phyloP scores from a whole-genome alignment of 805 yeast genomes.

The Wickerhamomyces alni region DNA sequence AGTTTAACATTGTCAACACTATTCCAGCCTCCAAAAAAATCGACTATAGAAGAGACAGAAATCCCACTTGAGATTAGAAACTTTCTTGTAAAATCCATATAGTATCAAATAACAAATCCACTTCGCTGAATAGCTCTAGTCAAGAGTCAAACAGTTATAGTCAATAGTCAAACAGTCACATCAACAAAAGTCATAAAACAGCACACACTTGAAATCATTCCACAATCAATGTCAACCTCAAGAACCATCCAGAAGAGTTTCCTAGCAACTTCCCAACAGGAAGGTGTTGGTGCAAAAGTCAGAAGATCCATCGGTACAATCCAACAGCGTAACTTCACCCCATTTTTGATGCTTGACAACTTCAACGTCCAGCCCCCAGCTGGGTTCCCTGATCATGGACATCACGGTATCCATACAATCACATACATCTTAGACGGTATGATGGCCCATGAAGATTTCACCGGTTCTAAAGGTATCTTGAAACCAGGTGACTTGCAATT shows the following conservation, averaged over 20 bases:
- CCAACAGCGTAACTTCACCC: conserved; percentile 67
- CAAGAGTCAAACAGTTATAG: too few relatives aligned
- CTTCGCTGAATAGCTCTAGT: too few relatives aligned
- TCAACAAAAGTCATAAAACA: too few relatives aligned
- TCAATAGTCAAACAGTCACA: too few relatives aligned
- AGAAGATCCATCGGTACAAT: conserved; percentile 73
- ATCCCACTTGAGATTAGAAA: too few relatives aligned
- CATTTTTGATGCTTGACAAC: conserved; percentile 79
- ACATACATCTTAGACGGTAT: conserved; percentile 61
- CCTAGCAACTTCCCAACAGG: conserved; percentile 64
- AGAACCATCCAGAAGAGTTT: conserved; percentile 47
- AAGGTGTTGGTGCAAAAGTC: conserved; percentile 86
- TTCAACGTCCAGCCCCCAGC: conserved; percentile 57
- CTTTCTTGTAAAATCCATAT: too few relatives aligned
- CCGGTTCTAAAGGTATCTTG: conserved; percentile 74
- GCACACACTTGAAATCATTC: too few relatives aligned
- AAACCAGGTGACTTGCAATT: conserved; percentile 83
- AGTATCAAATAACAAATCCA: too few relatives aligned
- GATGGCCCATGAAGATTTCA: conserved; percentile 80
- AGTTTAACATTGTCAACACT: too few relatives aligned
- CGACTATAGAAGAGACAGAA: too few relatives aligned
- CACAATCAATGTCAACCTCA: conserved; percentile 17
- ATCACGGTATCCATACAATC: conserved; percentile 78
- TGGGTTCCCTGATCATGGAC: conserved; percentile 84
- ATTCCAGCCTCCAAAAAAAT: too few relatives aligned